Conservation (phyloP, 129 eudicot genomes). For the Flaveria ramosissima region DNA sequence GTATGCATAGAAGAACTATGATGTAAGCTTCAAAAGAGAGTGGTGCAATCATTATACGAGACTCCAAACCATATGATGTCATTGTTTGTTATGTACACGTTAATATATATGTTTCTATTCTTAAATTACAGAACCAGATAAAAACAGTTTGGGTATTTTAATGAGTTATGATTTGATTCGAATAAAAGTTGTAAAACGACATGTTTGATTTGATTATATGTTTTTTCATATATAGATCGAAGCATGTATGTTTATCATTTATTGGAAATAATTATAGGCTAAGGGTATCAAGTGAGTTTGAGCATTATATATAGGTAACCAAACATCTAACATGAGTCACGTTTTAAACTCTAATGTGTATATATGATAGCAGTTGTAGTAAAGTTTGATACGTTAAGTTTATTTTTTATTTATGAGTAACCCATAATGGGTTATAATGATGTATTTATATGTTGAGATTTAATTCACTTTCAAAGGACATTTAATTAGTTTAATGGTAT, state of each 20-base stretch:
- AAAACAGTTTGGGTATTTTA: neutral
- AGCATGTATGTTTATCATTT: neutral
- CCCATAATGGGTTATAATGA: too few relatives aligned
- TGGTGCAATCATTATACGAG: conserved; percentile 10
- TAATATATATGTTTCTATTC: neutral
- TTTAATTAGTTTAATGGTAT: too few relatives aligned
- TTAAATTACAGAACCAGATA: conserved; percentile 9
- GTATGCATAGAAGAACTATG: conserved; percentile 15
- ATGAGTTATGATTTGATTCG: neutral
- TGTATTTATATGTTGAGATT: neutral
- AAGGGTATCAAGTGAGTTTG: neutral
- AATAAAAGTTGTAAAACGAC: neutral
- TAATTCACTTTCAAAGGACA: too few relatives aligned
- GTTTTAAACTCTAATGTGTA: neutral
- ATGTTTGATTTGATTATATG: neutral
- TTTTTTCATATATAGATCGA: neutral
- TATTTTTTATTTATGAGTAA: too few relatives aligned
- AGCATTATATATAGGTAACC: neutral
- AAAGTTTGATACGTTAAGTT: neutral
- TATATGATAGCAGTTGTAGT: neutral
- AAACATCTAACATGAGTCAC: neutral
- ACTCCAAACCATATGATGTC: conserved; percentile 30
- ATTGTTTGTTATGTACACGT: conserved; percentile 23
- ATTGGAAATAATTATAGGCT: neutral
- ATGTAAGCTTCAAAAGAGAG: conserved; percentile 18